A percentile compares a stretch with the other conserved stretches of the same genome.
phyloP scores from a whole-genome alignment of 2,329 filamentous ascomycete species.

The Xylaria sp. region DNA sequence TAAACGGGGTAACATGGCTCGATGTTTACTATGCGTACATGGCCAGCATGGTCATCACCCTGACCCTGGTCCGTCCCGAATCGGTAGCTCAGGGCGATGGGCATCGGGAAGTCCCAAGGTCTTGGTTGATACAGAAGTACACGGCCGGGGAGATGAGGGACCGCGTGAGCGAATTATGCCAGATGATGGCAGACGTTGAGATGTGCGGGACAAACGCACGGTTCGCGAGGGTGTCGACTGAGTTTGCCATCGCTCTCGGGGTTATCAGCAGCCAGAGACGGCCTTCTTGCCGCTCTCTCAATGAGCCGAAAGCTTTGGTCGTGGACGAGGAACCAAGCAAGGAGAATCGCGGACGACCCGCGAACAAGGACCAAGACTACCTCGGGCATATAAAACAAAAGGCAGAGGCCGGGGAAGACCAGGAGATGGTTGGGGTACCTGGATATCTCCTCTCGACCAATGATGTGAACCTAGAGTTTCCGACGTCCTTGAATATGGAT shows the following conservation, averaged over 20 bases:
- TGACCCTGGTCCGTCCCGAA: slow-evolving; percentile 26
- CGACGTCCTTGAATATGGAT: not conserved
- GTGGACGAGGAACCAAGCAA: not conserved
- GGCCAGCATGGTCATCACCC: slow-evolving; percentile 26
- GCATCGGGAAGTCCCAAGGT: slow-evolving; percentile 8
- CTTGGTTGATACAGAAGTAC: slow-evolving; percentile 17
- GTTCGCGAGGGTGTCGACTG: slow-evolving; percentile 27
- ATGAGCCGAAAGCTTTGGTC: not conserved
- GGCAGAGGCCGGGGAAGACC: not conserved
- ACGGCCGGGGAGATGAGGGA: slow-evolving; percentile 23
- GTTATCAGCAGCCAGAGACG: slow-evolving; percentile 19
- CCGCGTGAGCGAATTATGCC: slow-evolving; percentile 21
- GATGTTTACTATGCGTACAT: slow-evolving; percentile 30
- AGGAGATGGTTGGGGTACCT: slow-evolving; percentile 9
- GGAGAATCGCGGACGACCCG: not conserved
- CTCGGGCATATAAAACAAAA: not conserved
- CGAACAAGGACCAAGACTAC: not conserved
- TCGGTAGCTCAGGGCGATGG: slow-evolving; percentile 13
- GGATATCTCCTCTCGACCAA: slow-evolving; percentile 4
- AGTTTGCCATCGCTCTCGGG: slow-evolving; percentile 27
- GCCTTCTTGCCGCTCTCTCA: slow-evolving; percentile 3
- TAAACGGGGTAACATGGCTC: slow-evolving; percentile 30
- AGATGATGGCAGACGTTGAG: slow-evolving; percentile 28
- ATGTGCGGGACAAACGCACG: slow-evolving; percentile 32
- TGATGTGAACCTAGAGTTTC: slow-evolving; percentile 10